A percentile compares a stretch with the other conserved stretches of the same genome.
phyloP scores from a whole-genome alignment of 2,329 filamentous ascomycete genomes.

The Alternaria gaisen region DNA sequence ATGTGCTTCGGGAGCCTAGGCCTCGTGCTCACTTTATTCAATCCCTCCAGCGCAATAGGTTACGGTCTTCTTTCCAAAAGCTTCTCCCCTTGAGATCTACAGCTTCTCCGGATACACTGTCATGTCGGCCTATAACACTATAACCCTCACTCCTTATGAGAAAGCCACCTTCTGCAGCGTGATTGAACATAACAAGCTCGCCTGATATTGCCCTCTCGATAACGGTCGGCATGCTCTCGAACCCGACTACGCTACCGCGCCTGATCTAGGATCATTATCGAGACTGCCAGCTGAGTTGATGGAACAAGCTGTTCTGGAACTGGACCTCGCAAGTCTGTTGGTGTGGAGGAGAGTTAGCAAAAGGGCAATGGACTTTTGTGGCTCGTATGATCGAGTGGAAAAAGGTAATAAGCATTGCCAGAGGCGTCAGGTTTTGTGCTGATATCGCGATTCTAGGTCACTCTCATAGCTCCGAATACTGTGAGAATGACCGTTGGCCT shows the following conservation, averaged over 20 bases:
- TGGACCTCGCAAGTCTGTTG: background rate
- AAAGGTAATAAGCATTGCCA: background rate
- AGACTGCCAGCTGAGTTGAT: background rate
- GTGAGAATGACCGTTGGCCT: background rate
- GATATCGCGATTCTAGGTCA: background rate
- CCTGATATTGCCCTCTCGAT: background rate
- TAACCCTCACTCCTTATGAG: background rate
- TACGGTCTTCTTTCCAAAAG: background rate
- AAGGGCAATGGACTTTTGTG: background rate
- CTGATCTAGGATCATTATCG: background rate
- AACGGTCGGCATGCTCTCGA: background rate
- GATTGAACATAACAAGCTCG: background rate
- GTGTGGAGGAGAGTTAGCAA: background rate
- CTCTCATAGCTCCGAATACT: background rate
- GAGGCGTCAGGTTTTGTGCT: background rate
- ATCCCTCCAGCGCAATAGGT: background rate
- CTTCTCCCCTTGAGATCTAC: background rate
- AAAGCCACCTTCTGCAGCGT: background rate
- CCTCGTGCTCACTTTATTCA: background rate
- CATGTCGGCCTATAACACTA: background rate
- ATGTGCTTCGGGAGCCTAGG: background rate
- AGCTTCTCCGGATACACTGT: background rate
- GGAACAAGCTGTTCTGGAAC: background rate
- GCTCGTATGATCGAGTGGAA: background rate
- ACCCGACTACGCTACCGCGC: background rate